Percentiles rank a stretch among this genome's conserved stretches.
These are phyloP conservation scores for Achlya hypogyna DNA, from an alignment of 352 stramenopile genomes.

Conservation along the genomic window DNA sequence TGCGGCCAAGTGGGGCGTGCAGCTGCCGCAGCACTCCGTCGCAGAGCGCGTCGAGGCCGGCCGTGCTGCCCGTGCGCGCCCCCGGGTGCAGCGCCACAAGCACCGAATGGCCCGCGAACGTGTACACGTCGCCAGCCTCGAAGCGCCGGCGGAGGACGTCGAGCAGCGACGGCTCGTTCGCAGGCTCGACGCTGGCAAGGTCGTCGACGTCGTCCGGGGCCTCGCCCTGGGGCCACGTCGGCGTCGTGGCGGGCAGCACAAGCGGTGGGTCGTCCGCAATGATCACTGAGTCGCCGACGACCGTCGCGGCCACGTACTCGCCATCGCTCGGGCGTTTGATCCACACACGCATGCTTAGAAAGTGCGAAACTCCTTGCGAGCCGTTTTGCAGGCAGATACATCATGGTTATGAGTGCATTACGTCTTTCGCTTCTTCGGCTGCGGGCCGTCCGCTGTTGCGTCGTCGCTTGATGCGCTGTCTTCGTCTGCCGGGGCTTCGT, in stretches of 20 bases:
- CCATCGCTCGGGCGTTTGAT: neutral
- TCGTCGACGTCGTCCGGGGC: neutral
- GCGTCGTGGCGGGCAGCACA: neutral
- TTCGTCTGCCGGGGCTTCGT: too few species aligned
- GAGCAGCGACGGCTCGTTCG: neutral
- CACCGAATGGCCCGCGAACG: neutral
- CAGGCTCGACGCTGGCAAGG: neutral
- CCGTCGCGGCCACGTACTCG: neutral
- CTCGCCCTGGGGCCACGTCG: neutral
- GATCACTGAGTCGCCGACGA: neutral
- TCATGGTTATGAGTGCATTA: too few species aligned
- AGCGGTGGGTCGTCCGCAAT: neutral
- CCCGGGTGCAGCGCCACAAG: neutral
- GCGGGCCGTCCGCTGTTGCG: neutral
- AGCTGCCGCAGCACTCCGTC: neutral
- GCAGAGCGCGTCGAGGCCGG: neutral
- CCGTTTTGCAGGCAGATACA: too few species aligned
- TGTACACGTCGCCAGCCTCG: neutral
- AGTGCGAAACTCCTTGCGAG: slow-evolving; percentile 2
- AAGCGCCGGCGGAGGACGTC: neutral
- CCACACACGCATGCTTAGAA: slow-evolving; percentile 3
- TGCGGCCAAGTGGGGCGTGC: neutral
- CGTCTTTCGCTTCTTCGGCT: slow-evolving; percentile 7
- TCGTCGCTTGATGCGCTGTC: slow-evolving; percentile 20
- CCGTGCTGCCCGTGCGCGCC: neutral